A percentile compares a stretch with the other conserved stretches of the same genome.
Evolutionary conservation across 148 eudicot genomes (phyloP).

Genomic region (Hydrangea macrophylla): DNA sequence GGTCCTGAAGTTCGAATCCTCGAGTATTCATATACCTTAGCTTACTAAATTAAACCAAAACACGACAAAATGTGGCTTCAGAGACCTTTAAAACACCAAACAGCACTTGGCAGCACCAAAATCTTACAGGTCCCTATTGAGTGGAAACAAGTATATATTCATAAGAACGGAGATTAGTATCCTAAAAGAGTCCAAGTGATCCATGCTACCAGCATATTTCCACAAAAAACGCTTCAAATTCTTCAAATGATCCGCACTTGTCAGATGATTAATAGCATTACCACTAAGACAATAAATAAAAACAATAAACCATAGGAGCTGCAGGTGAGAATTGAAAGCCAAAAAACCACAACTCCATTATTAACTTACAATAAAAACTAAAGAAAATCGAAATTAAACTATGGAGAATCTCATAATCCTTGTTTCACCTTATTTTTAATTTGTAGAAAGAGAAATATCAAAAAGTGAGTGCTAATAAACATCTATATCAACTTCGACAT

Average conservation of each 20-base stretch:
- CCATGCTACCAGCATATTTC: slow-evolving; percentile 77
- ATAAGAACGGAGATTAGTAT: too few relatives aligned
- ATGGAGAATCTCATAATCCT: too few relatives aligned
- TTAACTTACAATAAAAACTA: not conserved
- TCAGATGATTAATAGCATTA: slow-evolving; percentile 74
- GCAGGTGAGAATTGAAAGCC: not conserved
- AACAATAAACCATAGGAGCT: not conserved
- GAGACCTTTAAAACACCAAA: too few relatives aligned
- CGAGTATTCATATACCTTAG: too few relatives aligned
- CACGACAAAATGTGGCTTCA: too few relatives aligned
- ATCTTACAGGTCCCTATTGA: too few relatives aligned
- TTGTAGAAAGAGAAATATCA: not conserved
- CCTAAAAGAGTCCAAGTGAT: slow-evolving; percentile 56
- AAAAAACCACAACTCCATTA: not conserved
- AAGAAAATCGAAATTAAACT: not conserved
- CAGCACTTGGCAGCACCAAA: too few relatives aligned
- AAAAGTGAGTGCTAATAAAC: too few relatives aligned
- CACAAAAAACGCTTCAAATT: slow-evolving; percentile 77
- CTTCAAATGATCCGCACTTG: slow-evolving; percentile 72
- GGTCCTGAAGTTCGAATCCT: too few relatives aligned
- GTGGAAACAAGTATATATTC: too few relatives aligned
- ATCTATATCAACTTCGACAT: slow-evolving; percentile 47
- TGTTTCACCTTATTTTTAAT: not conserved
- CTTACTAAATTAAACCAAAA: too few relatives aligned
- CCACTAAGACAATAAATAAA: slow-evolving; percentile 37